Conservation (phyloP, 2,329 filamentous ascomycete species). For the Phyllosticta paracitricarpa region DNA sequence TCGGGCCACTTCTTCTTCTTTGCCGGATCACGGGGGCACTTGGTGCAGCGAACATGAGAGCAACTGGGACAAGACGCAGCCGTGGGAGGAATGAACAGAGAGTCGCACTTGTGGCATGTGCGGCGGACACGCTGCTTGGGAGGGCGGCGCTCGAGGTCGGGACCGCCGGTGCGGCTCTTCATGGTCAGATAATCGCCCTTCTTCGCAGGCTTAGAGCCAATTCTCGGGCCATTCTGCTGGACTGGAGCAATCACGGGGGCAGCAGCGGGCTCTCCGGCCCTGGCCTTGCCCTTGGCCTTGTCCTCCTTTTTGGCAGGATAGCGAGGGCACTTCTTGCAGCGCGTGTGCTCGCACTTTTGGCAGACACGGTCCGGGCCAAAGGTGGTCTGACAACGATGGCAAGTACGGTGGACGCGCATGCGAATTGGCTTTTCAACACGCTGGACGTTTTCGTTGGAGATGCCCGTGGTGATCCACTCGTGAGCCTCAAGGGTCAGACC, state of each 20-base stretch:
- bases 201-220: conserved; percentile 15
- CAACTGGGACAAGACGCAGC: conserved; percentile 59
- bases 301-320: conserved; percentile 55
- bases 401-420: conserved; percentile 68
- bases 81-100: conserved; percentile 43
- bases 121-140: conserved; percentile 64
- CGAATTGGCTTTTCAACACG: conserved; percentile 67
- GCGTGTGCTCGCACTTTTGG: conserved; percentile 63
- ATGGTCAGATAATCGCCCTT: conserved; percentile 46
- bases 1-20: conserved; percentile 61
- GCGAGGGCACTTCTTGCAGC: conserved; percentile 72
- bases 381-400: conserved; percentile 67
- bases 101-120: conserved; percentile 64
- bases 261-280: conserved; percentile 22
- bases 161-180: conserved; percentile 55
- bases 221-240: conserved; percentile 3
- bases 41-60: conserved; percentile 64
- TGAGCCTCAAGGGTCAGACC: conserved; percentile 32
- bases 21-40: conserved; percentile 69
- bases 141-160: conserved; percentile 62
- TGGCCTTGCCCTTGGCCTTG: conserved; percentile 19
- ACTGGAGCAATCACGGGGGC: not conserved
- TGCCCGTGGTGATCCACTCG: conserved; percentile 23
- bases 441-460: conserved; percentile 23
- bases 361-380: conserved; percentile 69